Evolutionary conservation across 2,329 filamentous ascomycete species (phyloP).

Genomic region (Karstenula rhodostoma): DNA sequence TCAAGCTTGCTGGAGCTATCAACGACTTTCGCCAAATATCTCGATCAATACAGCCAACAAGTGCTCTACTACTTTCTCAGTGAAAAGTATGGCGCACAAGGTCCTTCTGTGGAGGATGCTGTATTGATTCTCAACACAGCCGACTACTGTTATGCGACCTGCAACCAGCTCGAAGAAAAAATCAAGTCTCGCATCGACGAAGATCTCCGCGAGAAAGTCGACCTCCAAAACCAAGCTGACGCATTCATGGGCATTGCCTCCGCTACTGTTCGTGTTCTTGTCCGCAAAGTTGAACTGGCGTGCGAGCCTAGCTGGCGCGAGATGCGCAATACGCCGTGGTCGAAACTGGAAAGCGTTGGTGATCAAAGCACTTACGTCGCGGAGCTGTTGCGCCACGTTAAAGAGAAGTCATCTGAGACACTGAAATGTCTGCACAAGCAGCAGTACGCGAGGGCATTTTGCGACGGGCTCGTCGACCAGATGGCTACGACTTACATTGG

Average conservation of each 20-base stretch:
- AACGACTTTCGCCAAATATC: conserved; percentile 85
- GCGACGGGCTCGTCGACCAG: conserved; percentile 92
- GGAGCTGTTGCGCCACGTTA: conserved; percentile 78
- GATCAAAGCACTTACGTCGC: conserved; percentile 93
- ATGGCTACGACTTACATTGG: conserved; percentile 80
- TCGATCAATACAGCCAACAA: conserved; percentile 95
- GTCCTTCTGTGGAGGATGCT: conserved; percentile 75
- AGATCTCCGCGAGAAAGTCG: conserved; percentile 76
- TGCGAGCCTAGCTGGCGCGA: conserved; percentile 92
- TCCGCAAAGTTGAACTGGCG: conserved; percentile 81
- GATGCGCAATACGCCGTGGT: conserved; percentile 97
- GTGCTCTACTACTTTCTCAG: conserved; percentile 79
- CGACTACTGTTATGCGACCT: conserved; percentile 95
- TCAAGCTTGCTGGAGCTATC: conserved; percentile 84
- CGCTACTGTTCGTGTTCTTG: conserved; percentile 82
- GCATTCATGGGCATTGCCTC: conserved; percentile 95
- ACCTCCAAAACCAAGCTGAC: conserved; percentile 92
- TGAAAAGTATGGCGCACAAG: conserved; percentile 64
- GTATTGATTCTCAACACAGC: conserved; percentile 93
- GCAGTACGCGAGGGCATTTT: conserved; percentile 93
- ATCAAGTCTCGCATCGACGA: conserved; percentile 89
- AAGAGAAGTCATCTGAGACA: conserved; percentile 76
- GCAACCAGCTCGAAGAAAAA: conserved; percentile 91
- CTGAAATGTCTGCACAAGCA: conserved; percentile 82
- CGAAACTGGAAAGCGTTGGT: conserved; percentile 88